Conservation (phyloP, 345 rosid species). For the Atalantia buxifolia region DNA sequence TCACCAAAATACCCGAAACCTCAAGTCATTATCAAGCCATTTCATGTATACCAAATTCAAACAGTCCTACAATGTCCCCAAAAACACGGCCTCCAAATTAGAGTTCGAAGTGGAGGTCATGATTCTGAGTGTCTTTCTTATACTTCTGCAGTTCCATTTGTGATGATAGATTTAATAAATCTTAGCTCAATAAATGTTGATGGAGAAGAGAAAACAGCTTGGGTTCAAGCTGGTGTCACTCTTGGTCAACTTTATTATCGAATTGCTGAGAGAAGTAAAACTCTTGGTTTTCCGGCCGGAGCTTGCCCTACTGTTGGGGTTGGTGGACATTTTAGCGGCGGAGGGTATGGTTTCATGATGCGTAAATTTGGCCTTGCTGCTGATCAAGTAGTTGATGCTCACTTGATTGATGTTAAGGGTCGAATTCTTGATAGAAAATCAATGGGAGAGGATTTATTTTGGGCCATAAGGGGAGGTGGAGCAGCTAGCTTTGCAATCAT, state of each 20-base stretch:
- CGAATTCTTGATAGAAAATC: slow-evolving; percentile 26
- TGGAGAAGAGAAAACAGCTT: not conserved
- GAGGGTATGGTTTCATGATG: slow-evolving; percentile 23
- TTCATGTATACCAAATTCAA: slow-evolving; percentile 25
- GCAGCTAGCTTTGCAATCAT: slow-evolving; percentile 1
- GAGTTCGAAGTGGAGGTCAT: slow-evolving; percentile 39
- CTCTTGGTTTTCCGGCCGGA: slow-evolving; percentile 35
- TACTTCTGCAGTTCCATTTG: slow-evolving; percentile 16
- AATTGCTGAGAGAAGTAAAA: slow-evolving; percentile 24
- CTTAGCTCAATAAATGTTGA: not conserved
- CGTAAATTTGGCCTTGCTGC: slow-evolving; percentile 33
- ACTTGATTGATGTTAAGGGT: slow-evolving; percentile 29
- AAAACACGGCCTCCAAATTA: slow-evolving; percentile 20
- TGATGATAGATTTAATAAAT: not conserved
- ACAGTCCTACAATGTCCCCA: slow-evolving; percentile 26
- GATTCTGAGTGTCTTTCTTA: slow-evolving; percentile 37
- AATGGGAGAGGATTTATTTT: slow-evolving; percentile 17
- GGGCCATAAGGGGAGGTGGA: slow-evolving; percentile 4
- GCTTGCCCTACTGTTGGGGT: slow-evolving; percentile 32
- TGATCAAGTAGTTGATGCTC: slow-evolving; percentile 39
- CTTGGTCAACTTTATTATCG: slow-evolving; percentile 32
- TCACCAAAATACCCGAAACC: slow-evolving; percentile 18
- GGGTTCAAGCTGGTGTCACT: slow-evolving; percentile 7
- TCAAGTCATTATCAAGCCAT: slow-evolving; percentile 19
- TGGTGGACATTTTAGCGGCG: slow-evolving; percentile 31